Percentiles rank a stretch among this genome's conserved stretches.
Evolutionary conservation across 2,329 filamentous ascomycete genomes (phyloP).

Genomic region (Venturia effusa): DNA sequence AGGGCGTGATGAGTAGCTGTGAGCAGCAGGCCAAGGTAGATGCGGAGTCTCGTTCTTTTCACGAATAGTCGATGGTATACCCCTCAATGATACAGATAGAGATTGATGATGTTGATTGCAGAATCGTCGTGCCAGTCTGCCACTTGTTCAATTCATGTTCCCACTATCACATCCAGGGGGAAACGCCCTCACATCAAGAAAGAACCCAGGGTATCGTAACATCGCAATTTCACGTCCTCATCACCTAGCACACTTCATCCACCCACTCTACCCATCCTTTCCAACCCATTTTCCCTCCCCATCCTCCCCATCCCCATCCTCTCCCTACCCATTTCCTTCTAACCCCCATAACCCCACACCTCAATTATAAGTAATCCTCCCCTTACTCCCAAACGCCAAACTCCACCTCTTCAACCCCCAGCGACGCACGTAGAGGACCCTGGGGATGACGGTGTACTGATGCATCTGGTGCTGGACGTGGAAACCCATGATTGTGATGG

Average conservation of each 20-base stretch:
- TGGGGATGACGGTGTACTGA: conserved; percentile 6
- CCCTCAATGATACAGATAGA: background rate
- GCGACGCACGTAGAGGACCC: background rate
- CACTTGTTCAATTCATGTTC: background rate
- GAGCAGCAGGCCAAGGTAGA: no score
- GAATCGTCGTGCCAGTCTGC: no score
- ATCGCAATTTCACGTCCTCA: background rate
- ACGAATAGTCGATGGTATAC: background rate
- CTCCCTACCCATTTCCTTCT: background rate
- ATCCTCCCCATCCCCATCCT: background rate
- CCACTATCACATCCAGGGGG: background rate
- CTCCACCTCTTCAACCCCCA: conserved; percentile 8
- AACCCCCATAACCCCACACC: background rate
- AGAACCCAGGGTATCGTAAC: background rate
- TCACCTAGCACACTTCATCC: no score
- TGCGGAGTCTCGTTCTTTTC: background rate
- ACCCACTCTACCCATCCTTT: background rate
- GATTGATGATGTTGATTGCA: background rate
- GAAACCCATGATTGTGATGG: conserved; percentile 4
- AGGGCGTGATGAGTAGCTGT: background rate
- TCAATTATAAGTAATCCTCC: background rate
- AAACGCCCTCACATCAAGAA: background rate
- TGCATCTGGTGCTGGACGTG: conserved; percentile 6
- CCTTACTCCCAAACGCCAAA: background rate
- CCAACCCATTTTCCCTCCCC: background rate